Conservation (phyloP, 768 basidiomycete genomes). For the Tephrocybe sp. region DNA sequence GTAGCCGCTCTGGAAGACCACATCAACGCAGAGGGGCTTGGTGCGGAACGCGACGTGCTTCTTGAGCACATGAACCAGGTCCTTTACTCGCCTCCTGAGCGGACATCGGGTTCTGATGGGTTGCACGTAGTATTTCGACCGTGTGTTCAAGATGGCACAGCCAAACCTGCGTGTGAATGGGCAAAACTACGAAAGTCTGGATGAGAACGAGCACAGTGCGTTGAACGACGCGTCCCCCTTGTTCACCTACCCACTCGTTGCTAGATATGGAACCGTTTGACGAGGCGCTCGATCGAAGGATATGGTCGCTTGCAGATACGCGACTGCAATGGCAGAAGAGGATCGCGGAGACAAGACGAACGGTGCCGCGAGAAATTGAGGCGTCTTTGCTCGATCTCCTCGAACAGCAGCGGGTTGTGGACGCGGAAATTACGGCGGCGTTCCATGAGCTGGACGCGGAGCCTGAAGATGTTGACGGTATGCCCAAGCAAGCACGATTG, state of each 20-base stretch:
- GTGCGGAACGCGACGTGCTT: conserved; percentile 45
- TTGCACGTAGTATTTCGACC: conserved; percentile 54
- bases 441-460: conserved; percentile 14
- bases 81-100: too few relatives aligned
- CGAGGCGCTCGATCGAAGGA: conserved; percentile 78
- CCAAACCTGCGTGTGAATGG: conserved; percentile 83
- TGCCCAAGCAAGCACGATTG: not conserved
- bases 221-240: not conserved
- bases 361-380: conserved; percentile 55
- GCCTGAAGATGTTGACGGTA: conserved; percentile 15
- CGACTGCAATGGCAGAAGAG: conserved; percentile 74
- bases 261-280: conserved; percentile 82
- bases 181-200: conserved; percentile 67
- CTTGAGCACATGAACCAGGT: conserved; percentile 55
- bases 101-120: conserved; percentile 15
- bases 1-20: conserved; percentile 45
- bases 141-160: conserved; percentile 59
- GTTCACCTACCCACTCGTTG: conserved; percentile 1
- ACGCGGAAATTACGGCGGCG: conserved; percentile 19
- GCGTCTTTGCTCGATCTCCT: conserved; percentile 29
- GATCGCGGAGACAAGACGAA: conserved; percentile 66
- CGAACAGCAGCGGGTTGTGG: conserved; percentile 30
- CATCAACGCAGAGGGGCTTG: conserved; percentile 37
- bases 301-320: conserved; percentile 79
- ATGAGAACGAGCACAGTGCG: conserved; percentile 54